Percentiles rank a stretch among this genome's conserved stretches.
Conservation (phyloP, 2,329 filamentous ascomycete species). For the Metarhizium rileyi region DNA sequence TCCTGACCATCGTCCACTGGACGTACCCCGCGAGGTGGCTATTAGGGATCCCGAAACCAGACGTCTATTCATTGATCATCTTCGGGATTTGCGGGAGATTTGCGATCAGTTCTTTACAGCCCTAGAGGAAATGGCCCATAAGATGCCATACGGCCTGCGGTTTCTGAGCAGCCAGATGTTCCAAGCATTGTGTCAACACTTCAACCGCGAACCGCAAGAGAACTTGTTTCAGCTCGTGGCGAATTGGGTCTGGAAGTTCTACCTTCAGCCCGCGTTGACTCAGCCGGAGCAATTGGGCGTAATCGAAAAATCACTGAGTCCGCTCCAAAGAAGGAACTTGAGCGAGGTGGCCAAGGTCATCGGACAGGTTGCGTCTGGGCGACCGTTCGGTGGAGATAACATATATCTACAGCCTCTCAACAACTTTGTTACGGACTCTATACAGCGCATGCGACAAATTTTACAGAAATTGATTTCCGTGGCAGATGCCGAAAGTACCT, state of each 20-base stretch:
- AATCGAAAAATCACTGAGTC: constrained; percentile 78
- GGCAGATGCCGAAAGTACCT: constrained; percentile 78
- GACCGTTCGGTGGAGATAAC: constrained; percentile 87
- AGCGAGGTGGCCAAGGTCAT: constrained; percentile 87
- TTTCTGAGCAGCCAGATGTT: constrained; percentile 84
- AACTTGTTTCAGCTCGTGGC: constrained; percentile 74
- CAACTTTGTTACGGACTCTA: constrained; percentile 76
- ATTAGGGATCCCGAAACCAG: constrained; percentile 92
- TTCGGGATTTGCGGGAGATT: constrained; percentile 89
- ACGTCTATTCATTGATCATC: constrained; percentile 84
- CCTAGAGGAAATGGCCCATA: constrained; percentile 72
- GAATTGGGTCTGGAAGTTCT: constrained; percentile 90
- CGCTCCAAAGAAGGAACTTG: constrained; percentile 87
- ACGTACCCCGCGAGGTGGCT: constrained; percentile 85
- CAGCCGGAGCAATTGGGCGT: constrained; percentile 89
- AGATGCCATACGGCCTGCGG: constrained; percentile 87
- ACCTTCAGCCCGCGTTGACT: constrained; percentile 81
- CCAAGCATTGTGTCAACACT: constrained; percentile 64
- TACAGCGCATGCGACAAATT: constrained; percentile 67
- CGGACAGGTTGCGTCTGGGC: constrained; percentile 77
- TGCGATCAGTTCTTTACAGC: constrained; percentile 80
- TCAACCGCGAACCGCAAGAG: constrained; percentile 68
- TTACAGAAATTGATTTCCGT: constrained; percentile 73
- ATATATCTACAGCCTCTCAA: constrained; percentile 94
- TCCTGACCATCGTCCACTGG: constrained; percentile 68